Evolutionary conservation across 352 stramenopile genomes (phyloP), one percentile per base, ranked within the genome.

Genomic region (Phytophthora niederhauseri): DNA sequence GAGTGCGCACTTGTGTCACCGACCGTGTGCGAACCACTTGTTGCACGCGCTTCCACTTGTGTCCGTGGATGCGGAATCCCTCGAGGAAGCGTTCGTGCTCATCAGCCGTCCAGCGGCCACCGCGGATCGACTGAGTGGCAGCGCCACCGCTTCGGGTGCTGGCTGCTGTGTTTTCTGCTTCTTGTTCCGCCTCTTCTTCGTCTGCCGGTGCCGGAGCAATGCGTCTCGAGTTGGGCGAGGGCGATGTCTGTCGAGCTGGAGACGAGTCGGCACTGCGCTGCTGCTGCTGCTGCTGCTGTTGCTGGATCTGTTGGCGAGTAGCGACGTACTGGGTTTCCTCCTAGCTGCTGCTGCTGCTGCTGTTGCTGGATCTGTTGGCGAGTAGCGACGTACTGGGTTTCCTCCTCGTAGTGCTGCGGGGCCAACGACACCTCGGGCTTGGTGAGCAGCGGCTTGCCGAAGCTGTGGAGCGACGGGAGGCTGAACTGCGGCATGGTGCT

Each of bases 41-140:
- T 64, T 97, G 89, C 53, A 97, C 89, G 36, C 89, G 87, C 72
- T 97, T 97, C 89, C 89, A 97, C 76, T 97, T 95, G 80, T 97
- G 87, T 20, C 89, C 89, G 51, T 95, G 87, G 65, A 94, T 87
- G 60, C 84, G 84, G 67, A 97, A 97, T 31, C 89, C 89, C 22
- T 89, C 81, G 8, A 97, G 66, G 61, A 97, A 97, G 3, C 89
- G 87, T 46, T 97, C 87, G 63, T 97, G 87, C 63, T 97, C 89
- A 31, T 97, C 88, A 0, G 84, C 84, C 1, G 85, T 94, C 89
- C 89, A 97, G 22, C 89, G 85, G 0, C 89, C 89, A 15, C 88
- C 89, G 11, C 89, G 89, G 34, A 96, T 91, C 19, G 88, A 87
- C 34, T 76, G 72, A 11, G 61, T 66, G 9, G 46, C 34, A 52